These are phyloP conservation scores for button mushroom (Agaricus bisporus) DNA, from an alignment of 768 basidiomycete species.

Conservation along the genomic window DNA sequence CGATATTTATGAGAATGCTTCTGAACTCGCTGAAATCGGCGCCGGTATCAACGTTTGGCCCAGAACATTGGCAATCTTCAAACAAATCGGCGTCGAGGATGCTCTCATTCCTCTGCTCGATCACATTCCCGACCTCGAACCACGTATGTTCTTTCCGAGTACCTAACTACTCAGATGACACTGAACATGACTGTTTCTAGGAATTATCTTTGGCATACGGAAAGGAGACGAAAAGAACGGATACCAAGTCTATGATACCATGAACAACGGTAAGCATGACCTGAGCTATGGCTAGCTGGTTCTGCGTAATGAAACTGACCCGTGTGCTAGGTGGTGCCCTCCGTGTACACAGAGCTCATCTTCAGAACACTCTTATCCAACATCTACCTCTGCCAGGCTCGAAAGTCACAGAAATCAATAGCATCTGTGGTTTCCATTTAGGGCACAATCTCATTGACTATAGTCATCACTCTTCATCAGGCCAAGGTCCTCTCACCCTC, in stretches of 20 bases:
- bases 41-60: conserved; percentile 38
- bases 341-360: conserved; percentile 49
- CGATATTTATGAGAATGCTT: conserved; percentile 37
- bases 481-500: conserved; percentile 15
- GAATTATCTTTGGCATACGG: conserved; percentile 15
- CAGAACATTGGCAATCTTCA: conserved; percentile 12
- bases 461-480: conserved; percentile 24
- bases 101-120: conserved; percentile 11
- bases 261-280: conserved; percentile 16
- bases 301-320: not conserved
- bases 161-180: not conserved
- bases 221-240: conserved; percentile 28
- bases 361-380: conserved; percentile 44
- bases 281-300: too few relatives aligned
- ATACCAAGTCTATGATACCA: conserved; percentile 19
- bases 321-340: conserved; percentile 1
- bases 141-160: conserved; percentile 3
- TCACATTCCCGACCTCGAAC: conserved; percentile 11
- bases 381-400: conserved; percentile 25
- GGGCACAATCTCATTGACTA: conserved; percentile 49
- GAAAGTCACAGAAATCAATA: not conserved
- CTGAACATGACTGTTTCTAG: not conserved
- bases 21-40: conserved; percentile 33
- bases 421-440: conserved; percentile 32
- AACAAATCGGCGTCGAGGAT: conserved; percentile 11